Conservation (phyloP, 148 eudicot genomes). For the Fagopyrum homotropicum region DNA sequence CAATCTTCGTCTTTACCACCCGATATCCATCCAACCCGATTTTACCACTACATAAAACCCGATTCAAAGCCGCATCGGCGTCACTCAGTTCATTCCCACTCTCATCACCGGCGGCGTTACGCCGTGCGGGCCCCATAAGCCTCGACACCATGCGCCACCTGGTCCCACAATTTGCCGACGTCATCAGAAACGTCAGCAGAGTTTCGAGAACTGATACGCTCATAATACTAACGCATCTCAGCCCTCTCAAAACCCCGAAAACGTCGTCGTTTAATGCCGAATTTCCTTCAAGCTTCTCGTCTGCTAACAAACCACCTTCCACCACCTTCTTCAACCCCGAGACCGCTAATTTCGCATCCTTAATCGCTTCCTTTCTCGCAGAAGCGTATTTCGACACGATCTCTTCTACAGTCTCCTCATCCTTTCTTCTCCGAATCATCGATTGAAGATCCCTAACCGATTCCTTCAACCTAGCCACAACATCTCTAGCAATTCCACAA, state of each 20-base stretch:
- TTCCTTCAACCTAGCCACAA: slow-evolving; percentile 1
- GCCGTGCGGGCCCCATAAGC: slow-evolving; percentile 1
- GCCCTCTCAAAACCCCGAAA: neutral
- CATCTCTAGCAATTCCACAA: slow-evolving; percentile 10
- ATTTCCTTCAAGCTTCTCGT: neutral
- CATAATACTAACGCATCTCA: slow-evolving; percentile 22
- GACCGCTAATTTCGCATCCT: neutral
- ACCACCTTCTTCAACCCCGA: neutral
- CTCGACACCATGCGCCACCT: slow-evolving; percentile 18
- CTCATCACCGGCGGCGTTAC: neutral
- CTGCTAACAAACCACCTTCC: too few relatives aligned
- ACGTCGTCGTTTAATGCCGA: slow-evolving; percentile 7
- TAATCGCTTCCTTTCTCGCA: slow-evolving; percentile 17
- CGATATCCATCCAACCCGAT: slow-evolving; percentile 9
- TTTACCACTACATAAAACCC: neutral
- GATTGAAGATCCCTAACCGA: slow-evolving; percentile 11
- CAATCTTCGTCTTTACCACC: slow-evolving; percentile 24
- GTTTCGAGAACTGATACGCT: slow-evolving; percentile 21
- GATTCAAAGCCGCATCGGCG: neutral
- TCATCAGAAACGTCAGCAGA: neutral
- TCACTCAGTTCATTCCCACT: neutral
- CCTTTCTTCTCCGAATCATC: slow-evolving; percentile 11
- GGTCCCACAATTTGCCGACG: neutral
- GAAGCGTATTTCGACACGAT: neutral
- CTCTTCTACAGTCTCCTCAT: slow-evolving; percentile 4